phyloP scores from a whole-genome alignment of 306 rosid species.

The Cicer pinnatifidum region DNA sequence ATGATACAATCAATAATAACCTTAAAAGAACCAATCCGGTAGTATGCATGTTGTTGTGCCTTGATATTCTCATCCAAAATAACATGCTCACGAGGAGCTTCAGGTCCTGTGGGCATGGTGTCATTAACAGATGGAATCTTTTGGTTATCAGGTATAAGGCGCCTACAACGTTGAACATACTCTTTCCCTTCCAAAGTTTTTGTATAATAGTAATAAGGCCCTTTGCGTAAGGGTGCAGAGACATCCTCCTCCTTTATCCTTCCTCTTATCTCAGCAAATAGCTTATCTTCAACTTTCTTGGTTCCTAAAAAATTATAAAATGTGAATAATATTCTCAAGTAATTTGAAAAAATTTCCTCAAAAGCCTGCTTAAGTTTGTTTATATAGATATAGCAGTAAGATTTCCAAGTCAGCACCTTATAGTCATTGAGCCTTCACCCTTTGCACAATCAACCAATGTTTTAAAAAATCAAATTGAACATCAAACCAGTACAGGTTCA shows the following conservation, averaged over 20 bases:
- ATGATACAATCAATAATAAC: conserved; percentile 43
- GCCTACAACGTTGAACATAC: conserved; percentile 81
- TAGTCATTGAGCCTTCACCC: conserved; percentile 16
- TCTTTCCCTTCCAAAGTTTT: conserved; percentile 75
- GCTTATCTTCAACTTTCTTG: conserved; percentile 65
- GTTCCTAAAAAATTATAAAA: conserved; percentile 56
- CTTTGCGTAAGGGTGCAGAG: conserved; percentile 71
- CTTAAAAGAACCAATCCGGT: conserved; percentile 63
- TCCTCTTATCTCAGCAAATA: conserved; percentile 75
- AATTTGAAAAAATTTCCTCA: neutral
- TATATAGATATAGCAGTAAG: neutral
- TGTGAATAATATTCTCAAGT: neutral
- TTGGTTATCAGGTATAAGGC: conserved; percentile 55
- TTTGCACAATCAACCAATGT: neutral
- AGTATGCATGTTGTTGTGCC: conserved; percentile 68
- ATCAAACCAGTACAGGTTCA: too few species aligned
- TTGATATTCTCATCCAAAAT: conserved; percentile 83
- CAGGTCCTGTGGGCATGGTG: conserved; percentile 69
- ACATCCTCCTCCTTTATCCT: conserved; percentile 87
- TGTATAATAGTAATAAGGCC: conserved; percentile 69
- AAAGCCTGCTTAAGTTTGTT: neutral
- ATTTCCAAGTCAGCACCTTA: conserved; percentile 5
- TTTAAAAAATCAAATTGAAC: too few species aligned
- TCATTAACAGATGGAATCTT: conserved; percentile 63
- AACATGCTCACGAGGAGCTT: conserved; percentile 75